phyloP scores from a whole-genome alignment of 1,139 yeast genomes.

The Pichia sp. region DNA sequence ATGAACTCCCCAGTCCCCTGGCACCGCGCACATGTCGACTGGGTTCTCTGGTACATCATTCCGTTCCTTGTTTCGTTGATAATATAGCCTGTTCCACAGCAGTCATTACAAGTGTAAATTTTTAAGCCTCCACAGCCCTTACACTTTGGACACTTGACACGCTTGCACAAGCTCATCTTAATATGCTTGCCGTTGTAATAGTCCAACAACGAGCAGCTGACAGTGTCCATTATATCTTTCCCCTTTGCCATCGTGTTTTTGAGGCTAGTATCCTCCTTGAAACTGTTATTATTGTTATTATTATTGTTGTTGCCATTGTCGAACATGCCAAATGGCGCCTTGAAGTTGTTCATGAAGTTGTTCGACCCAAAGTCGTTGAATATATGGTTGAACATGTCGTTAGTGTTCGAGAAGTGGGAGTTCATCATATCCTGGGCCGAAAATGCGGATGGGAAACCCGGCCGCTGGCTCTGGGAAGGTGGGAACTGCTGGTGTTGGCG shows the following conservation, averaged over 20 bases:
- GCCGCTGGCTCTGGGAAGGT: background rate
- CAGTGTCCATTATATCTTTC: slow-evolving; percentile 44
- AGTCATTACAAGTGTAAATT: slow-evolving; percentile 32
- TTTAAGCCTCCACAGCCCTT: slow-evolving; percentile 42
- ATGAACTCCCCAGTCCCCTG: slow-evolving; percentile 37
- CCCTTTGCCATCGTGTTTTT: slow-evolving; percentile 32
- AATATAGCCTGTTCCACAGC: slow-evolving; percentile 39
- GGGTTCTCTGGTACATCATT: slow-evolving; percentile 30
- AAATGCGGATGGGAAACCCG: background rate
- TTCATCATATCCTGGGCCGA: slow-evolving; percentile 1
- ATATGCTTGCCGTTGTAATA: slow-evolving; percentile 45
- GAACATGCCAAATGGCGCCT: slow-evolving; percentile 4
- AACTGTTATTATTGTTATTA: background rate
- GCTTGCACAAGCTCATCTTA: slow-evolving; percentile 43
- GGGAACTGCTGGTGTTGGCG: no score
- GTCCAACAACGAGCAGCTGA: slow-evolving; percentile 43
- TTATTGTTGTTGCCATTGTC: background rate
- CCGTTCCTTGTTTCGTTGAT: slow-evolving; percentile 30
- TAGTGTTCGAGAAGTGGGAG: slow-evolving; percentile 1
- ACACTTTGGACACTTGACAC: slow-evolving; percentile 40
- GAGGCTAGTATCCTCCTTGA: background rate
- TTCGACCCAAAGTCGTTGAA: slow-evolving; percentile 7
- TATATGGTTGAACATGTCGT: slow-evolving; percentile 9
- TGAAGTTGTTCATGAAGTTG: slow-evolving; percentile 5
- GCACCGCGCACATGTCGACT: slow-evolving; percentile 36